Base-by-base conservation (phyloP, 2,329 filamentous ascomycete species). In the Pyrenochaeta sp. region DNA sequence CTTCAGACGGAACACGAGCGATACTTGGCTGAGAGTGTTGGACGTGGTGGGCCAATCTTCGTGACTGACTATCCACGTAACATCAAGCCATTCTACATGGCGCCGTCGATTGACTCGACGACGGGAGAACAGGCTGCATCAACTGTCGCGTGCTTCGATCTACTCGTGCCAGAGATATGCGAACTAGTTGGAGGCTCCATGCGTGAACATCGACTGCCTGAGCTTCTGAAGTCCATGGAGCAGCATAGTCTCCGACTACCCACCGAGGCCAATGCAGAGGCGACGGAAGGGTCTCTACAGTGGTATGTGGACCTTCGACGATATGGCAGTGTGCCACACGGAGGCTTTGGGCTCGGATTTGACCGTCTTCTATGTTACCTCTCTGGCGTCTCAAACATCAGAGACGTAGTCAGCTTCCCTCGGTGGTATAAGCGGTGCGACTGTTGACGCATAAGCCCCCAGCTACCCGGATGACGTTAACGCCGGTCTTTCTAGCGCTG, bases 11-110 rank as follows among this genome's bases (percentile, higher is more conserved):
- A 98, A 74, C 95, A 99, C 77, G 95, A 99, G 78, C 91, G 87
- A 71, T 97, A 88, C 73, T 83, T 99, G 48, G 92, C 95, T 42
- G 82, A 85, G 47, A 79, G 79, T 21, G 70, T 94, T 39, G 87
- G 87, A 61, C 79, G 84, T 42, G 82, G 83, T 15, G 77, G 78
- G 1, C 95, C 95, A 7, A 83, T 98, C 39, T 98, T 98, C 72
- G 87, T 99, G 60, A 98, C 93, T 12, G 84, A 97, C 74, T 99
- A 97, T 72, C 95, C 95, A n/a, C 86, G 86, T 61, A 81, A 82
- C 42, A 87, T 95, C 73, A 99, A 99, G 78, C 91, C 94, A 10
- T 99, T 98, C 77, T 99, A 93, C 76, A 93, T 92, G 90, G 76
- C 85, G 2, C 85, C 86, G 14, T 74, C 72, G 29, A 57, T 45